Evolutionary conservation across 2,329 filamentous ascomycete species (phyloP).

Genomic region (Monilinia fructicola): DNA sequence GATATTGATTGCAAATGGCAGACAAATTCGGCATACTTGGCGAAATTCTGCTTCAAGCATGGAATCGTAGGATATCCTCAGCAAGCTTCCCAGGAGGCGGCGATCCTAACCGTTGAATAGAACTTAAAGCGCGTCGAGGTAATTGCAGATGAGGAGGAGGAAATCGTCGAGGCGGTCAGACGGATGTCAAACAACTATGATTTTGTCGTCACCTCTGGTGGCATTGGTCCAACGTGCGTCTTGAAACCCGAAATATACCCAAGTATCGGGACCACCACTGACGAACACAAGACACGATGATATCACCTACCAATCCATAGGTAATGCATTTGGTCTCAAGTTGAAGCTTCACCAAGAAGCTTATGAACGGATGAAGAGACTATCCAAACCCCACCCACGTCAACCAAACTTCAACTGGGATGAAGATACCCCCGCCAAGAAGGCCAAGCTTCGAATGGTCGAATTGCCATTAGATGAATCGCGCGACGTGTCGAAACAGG

Average conservation of each 20-base stretch:
- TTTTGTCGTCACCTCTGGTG: conserved; percentile 91
- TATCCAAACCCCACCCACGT: conserved; percentile 71
- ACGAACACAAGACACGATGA: conserved; percentile 74
- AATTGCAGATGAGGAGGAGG: conserved; percentile 85
- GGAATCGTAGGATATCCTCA: conserved; percentile 55
- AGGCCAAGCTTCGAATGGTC: conserved; percentile 87
- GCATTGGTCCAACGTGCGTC: conserved; percentile 83
- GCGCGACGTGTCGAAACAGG: conserved; percentile 66
- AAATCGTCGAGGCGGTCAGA: conserved; percentile 79
- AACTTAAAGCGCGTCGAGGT: conserved; percentile 85
- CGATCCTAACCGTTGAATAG: conserved; percentile 48
- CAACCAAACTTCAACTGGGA: conserved; percentile 84
- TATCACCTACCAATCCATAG: conserved; percentile 93
- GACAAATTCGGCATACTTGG: conserved; percentile 65
- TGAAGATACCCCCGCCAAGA: conserved; percentile 71
- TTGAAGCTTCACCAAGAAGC: conserved; percentile 76
- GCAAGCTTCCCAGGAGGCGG: conserved; percentile 61
- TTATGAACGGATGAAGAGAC: conserved; percentile 76
- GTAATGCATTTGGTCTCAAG: conserved; percentile 78
- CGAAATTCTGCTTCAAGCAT: conserved; percentile 63
- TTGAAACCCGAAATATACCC: background rate
- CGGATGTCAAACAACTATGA: conserved; percentile 90
- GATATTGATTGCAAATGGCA: conserved; percentile 39
- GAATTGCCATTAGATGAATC: conserved; percentile 74
- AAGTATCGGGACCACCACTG: background rate